A percentile compares a stretch with the other conserved stretches of the same genome.
These are phyloP conservation scores for Cercospora zeina DNA, from an alignment of 2,329 filamentous ascomycete genomes.

Conservation along the genomic window DNA sequence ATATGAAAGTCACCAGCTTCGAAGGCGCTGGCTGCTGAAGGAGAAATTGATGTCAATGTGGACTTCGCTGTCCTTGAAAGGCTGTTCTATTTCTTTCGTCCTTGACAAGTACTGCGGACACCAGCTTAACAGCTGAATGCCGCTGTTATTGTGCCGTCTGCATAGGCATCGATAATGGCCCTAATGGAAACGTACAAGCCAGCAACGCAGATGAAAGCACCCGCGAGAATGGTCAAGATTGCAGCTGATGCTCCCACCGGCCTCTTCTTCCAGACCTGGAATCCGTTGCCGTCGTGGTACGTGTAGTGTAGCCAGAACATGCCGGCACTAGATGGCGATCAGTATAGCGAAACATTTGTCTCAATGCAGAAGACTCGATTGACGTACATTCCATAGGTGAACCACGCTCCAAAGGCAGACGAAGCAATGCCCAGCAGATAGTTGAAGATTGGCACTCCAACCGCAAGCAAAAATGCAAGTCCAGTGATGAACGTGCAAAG, in stretches of 20 bases:
- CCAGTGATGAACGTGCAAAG: constrained; percentile 51
- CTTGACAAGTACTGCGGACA: not conserved
- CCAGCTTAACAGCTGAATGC: constrained; percentile 36
- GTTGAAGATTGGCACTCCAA: constrained; percentile 56
- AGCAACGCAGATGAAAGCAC: constrained; percentile 50
- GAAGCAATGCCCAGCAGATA: constrained; percentile 55
- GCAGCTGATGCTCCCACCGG: constrained; percentile 30
- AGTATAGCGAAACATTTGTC: not conserved
- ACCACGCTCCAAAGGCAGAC: constrained; percentile 56
- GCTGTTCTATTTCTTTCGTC: not conserved
- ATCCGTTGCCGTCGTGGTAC: constrained; percentile 43
- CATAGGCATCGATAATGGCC: constrained; percentile 38
- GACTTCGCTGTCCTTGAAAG: not conserved
- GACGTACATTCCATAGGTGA: constrained; percentile 49
- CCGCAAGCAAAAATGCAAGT: constrained; percentile 47
- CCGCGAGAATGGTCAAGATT: constrained; percentile 47
- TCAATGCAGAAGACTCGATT: not conserved
- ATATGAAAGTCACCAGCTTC: not conserved
- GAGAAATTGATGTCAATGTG: not conserved
- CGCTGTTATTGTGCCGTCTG: constrained; percentile 31
- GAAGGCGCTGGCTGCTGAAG: not conserved
- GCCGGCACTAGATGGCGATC: constrained; percentile 33
- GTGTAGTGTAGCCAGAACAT: constrained; percentile 55
- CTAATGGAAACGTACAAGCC: constrained; percentile 54
- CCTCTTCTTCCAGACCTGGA: constrained; percentile 14